Base-by-base conservation (phyloP, 2,329 filamentous ascomycete species). In the Aspergillus fructus region DNA sequence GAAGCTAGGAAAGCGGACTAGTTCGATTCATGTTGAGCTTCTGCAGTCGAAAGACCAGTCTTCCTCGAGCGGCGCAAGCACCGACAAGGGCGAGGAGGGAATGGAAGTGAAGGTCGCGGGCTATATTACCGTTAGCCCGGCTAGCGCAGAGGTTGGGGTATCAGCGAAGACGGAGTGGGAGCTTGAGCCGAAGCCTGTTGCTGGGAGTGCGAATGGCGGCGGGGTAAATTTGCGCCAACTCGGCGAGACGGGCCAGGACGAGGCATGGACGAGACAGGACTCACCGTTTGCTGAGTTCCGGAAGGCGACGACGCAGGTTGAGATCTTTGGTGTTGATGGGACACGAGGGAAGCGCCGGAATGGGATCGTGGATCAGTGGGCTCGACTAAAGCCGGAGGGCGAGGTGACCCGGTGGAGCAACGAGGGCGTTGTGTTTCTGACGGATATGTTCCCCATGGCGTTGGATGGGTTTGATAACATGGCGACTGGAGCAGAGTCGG, bases 361-460 rank as follows among this genome's bases (percentile, higher is more conserved):
- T 27, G 61, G 65, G 55, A 62, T 68, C 2, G 76, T 83, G 4
- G 88, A 91, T 67, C 79, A 89, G 70, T 93, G 89, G 89, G 75
- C 89, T 3, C 81, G 84, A 24, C 81, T 89, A 54, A 72, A 78
- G 1, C 84, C 83, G 13, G 81, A 81, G 1, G 82, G 70, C 4
- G 63, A 70, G 51, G 48, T 61, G 40, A 50, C 83, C 12, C 67
- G 71, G 39, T 90, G 89, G 76, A 90, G 83, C 1, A 82, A 89
- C 63, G 80, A 81, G 3, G 79, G 81, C 1, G 75, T 93, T 2
- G 87, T 84, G 0, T 91, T 84, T 64, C 76, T 91, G 6, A 79
- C 80, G 17, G 90, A 93, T 70, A 85, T 85, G 68, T 90, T 88
- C 62, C 87, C 88, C 2, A 83, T 87, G 68, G 78, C 89, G 23